A percentile compares a stretch with the other conserved stretches of the same genome.
Conservation (phyloP, 192 early-diverging fungal genomes). For the Allomyces javanicus region DNA sequence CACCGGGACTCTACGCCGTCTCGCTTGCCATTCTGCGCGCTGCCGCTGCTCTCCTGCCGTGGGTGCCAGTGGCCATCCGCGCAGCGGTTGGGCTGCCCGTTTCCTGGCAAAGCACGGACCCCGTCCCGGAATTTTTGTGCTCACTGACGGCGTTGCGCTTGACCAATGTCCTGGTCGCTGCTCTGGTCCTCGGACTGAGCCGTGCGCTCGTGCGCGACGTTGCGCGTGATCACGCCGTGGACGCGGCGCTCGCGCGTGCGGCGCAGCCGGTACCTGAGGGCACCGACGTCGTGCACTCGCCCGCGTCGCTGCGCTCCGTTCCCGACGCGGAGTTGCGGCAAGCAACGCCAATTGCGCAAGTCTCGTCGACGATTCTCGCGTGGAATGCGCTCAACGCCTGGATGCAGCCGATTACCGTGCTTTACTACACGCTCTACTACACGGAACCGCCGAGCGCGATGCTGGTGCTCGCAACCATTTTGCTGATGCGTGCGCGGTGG, state of each 20-base stretch:
- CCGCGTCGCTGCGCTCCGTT: no score
- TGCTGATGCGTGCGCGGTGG: not conserved
- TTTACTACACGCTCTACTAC: not conserved
- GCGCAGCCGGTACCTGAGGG: not conserved
- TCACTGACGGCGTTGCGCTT: not conserved
- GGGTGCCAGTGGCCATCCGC: no score
- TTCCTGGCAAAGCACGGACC: no score
- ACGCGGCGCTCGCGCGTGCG: not conserved
- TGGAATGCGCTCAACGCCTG: not conserved
- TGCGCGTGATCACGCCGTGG: not conserved
- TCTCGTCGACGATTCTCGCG: not conserved
- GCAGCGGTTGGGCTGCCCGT: no score
- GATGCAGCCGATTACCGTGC: not conserved
- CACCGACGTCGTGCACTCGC: no score
- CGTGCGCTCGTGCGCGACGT: not conserved
- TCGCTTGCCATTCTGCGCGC: conserved; percentile 1
- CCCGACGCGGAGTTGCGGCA: no score
- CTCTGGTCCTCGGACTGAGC: not conserved
- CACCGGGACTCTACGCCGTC: conserved; percentile 67
- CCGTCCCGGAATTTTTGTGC: not conserved
- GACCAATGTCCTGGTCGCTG: not conserved
- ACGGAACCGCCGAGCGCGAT: not conserved
- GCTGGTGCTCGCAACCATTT: not conserved
- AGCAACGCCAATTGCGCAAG: no score
- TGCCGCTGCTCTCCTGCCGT: not conserved